Percentiles rank a stretch among this genome's conserved stretches.
Conservation (phyloP, 176 grass and related monocot genomes). For the Saccharum officinarum region DNA sequence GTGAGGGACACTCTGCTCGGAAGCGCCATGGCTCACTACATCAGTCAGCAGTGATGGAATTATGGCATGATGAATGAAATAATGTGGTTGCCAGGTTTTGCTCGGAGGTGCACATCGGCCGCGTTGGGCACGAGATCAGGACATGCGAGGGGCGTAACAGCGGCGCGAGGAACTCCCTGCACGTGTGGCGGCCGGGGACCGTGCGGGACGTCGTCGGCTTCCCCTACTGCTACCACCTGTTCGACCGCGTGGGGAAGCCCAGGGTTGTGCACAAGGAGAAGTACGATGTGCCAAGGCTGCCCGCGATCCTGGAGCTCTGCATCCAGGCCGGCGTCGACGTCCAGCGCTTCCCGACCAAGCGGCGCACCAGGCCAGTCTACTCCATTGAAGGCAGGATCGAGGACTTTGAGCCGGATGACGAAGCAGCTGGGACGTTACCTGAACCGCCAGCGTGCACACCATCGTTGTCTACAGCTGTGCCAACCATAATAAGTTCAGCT, state of each 20-base stretch:
- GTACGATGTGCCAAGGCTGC: constrained; percentile 48
- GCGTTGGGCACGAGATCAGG: constrained; percentile 56
- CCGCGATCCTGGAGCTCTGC: constrained; percentile 67
- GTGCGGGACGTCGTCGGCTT: constrained; percentile 57
- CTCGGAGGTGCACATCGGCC: constrained; percentile 56
- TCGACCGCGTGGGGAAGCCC: constrained; percentile 58
- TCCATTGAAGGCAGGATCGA: constrained; percentile 67
- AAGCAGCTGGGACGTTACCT: not conserved
- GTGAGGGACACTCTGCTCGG: constrained; percentile 14
- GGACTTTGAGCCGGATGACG: constrained; percentile 54
- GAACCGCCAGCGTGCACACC: not conserved
- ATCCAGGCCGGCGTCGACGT: constrained; percentile 66
- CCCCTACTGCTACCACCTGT: constrained; percentile 74
- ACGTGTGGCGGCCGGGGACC: constrained; percentile 53
- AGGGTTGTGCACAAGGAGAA: constrained; percentile 76
- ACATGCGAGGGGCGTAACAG: constrained; percentile 58
- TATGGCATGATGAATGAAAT: not conserved
- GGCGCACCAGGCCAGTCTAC: constrained; percentile 59
- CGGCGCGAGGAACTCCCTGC: constrained; percentile 60
- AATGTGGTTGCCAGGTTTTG: constrained; percentile 46
- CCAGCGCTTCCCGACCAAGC: constrained; percentile 53
- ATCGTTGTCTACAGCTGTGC: not conserved
- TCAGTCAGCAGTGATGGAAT: not conserved
- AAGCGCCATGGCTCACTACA: not conserved
- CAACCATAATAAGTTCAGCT: not conserved